Conservation (phyloP, 1,284 basidiomycete genomes). For the Ganoderma leucocontextum region DNA sequence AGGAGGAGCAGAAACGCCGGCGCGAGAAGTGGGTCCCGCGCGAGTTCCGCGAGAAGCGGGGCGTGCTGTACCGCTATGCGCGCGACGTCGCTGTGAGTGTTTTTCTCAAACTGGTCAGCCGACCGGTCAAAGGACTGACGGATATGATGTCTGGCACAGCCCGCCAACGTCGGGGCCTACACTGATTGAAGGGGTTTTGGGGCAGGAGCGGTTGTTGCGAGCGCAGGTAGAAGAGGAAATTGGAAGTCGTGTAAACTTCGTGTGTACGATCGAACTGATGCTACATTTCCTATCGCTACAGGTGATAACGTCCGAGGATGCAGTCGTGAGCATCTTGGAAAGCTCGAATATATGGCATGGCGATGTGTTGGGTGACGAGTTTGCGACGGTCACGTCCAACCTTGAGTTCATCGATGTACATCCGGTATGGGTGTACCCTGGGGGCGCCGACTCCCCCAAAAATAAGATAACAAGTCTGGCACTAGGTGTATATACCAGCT, state of each 20-base stretch:
- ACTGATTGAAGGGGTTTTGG: conserved; percentile 59
- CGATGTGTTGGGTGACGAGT: too few species aligned
- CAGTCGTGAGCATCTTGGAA: not conserved
- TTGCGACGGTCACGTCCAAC: too few species aligned
- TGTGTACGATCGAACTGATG: conserved; percentile 15
- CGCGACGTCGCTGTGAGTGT: conserved; percentile 79
- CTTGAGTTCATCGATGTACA: too few species aligned
- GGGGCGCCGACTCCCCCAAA: too few species aligned
- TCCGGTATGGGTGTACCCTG: too few species aligned
- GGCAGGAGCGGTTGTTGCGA: not conserved
- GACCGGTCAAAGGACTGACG: not conserved
- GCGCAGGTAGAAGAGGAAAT: not conserved
- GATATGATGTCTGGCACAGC: conserved; percentile 48
- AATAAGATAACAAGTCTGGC: too few species aligned
- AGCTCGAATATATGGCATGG: not conserved
- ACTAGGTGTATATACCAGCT: too few species aligned
- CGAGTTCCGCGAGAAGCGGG: conserved; percentile 75
- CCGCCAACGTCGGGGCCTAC: conserved; percentile 81
- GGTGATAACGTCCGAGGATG: not conserved
- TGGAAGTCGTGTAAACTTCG: conserved; percentile 23
- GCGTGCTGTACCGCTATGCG: conserved; percentile 79
- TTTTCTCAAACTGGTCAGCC: not conserved
- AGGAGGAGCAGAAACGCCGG: conserved; percentile 80
- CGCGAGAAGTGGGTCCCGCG: conserved; percentile 75
- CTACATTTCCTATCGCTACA: not conserved